Percentiles rank a stretch among this genome's conserved stretches.
These are phyloP conservation scores for Salix exigua DNA, from an alignment of 345 rosid species.

Conservation along the genomic window DNA sequence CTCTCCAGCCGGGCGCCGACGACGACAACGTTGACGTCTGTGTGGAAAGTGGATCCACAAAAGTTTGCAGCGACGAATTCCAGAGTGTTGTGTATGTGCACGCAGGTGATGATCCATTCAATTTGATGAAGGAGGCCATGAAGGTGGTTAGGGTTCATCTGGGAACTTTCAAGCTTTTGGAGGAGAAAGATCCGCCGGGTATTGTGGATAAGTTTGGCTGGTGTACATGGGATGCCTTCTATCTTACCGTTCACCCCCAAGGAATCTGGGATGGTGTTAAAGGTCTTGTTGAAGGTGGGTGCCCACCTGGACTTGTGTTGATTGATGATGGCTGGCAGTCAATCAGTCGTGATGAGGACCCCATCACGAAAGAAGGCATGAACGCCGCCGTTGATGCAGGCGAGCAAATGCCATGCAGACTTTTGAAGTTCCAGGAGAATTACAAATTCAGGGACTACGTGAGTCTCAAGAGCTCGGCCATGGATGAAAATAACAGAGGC, in stretches of 20 bases:
- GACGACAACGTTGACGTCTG: constrained; percentile 67
- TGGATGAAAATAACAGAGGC: constrained; percentile 36
- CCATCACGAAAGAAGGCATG: constrained; percentile 70
- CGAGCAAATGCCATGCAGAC: constrained; percentile 95
- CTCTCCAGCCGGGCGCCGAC: constrained; percentile 52
- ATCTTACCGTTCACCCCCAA: constrained; percentile 75
- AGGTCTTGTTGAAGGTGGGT: constrained; percentile 74
- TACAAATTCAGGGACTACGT: constrained; percentile 74
- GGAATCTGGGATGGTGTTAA: constrained; percentile 76
- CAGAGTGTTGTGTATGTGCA: constrained; percentile 52
- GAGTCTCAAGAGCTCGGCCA: constrained; percentile 29
- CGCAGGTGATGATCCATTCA: constrained; percentile 63
- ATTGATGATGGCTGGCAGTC: constrained; percentile 99
- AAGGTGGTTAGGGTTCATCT: constrained; percentile 53
- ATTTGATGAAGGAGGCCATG: constrained; percentile 69
- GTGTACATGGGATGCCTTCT: constrained; percentile 99
- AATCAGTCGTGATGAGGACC: constrained; percentile 69
- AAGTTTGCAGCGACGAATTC: constrained; percentile 50
- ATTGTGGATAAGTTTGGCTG: constrained; percentile 94
- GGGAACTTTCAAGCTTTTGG: constrained; percentile 67
- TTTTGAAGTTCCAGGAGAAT: constrained; percentile 74
- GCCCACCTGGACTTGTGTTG: constrained; percentile 90
- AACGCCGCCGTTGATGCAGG: constrained; percentile 59
- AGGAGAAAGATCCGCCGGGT: constrained; percentile 78
- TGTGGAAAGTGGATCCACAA: constrained; percentile 77